Evolutionary conservation across 257 asterid species (phyloP).

Genomic region (Solanum lycopersicoides): DNA sequence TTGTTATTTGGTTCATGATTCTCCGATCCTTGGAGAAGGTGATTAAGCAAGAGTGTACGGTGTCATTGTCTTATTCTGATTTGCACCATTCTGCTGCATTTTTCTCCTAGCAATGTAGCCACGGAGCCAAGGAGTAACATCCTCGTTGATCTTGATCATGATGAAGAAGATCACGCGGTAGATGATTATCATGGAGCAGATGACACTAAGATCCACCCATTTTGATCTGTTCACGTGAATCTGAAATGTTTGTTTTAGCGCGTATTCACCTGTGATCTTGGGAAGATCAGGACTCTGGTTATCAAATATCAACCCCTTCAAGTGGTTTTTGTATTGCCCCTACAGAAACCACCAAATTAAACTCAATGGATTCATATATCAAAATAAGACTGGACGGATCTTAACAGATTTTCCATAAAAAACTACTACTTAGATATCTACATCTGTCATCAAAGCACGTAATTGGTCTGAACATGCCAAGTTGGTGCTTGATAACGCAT

Average conservation of each 20-base stretch:
- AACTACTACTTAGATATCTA: background rate
- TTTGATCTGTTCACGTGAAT: conserved; percentile 57
- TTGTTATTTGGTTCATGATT: conserved; percentile 16
- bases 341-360: background rate
- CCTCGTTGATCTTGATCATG: conserved; percentile 85
- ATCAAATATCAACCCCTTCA: background rate
- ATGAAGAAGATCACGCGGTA: conserved; percentile 81
- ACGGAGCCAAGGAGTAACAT: conserved; percentile 87
- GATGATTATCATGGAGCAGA: conserved; percentile 65
- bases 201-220: conserved; percentile 75
- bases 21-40: conserved; percentile 58
- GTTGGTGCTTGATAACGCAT: background rate
- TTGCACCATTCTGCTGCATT: conserved; percentile 52
- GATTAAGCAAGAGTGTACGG: conserved; percentile 67
- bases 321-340: background rate
- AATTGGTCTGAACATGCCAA: background rate
- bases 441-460: background rate
- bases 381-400: background rate
- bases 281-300: background rate
- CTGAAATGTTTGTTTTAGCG: background rate
- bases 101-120: conserved; percentile 82
- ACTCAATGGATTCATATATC: background rate
- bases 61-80: conserved; percentile 30
- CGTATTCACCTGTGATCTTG: background rate
- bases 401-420: background rate